A percentile compares a stretch with the other conserved stretches of the same genome.
phyloP scores from a whole-genome alignment of 352 stramenopile genomes.

The Hyaloperonospora brassicae region DNA sequence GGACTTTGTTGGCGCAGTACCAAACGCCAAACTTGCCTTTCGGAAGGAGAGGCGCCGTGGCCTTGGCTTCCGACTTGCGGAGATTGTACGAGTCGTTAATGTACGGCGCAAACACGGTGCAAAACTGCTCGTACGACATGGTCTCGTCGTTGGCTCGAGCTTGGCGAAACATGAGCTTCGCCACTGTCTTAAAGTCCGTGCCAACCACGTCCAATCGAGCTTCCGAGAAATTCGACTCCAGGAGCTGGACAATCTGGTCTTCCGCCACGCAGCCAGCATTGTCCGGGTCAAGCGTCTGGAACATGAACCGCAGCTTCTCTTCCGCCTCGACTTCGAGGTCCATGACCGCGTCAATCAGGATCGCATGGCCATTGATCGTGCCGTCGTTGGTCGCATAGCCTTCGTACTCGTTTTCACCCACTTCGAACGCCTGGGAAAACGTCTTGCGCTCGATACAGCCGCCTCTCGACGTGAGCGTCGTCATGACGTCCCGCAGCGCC shows the following conservation, averaged over 20 bases:
- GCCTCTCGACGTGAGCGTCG: conserved; percentile 47
- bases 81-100: conserved; percentile 53
- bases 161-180: conserved; percentile 63
- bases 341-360: conserved; percentile 76
- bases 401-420: conserved; percentile 45
- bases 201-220: conserved; percentile 69
- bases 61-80: conserved; percentile 28
- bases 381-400: conserved; percentile 45
- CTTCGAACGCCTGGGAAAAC: conserved; percentile 70
- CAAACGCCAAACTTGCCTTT: conserved; percentile 59
- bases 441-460: conserved; percentile 65
- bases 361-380: conserved; percentile 63
- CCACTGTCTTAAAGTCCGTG: conserved; percentile 59
- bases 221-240: conserved; percentile 64
- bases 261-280: conserved; percentile 44
- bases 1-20: conserved; percentile 65
- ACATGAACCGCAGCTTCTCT: conserved; percentile 80
- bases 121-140: conserved; percentile 72
- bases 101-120: conserved; percentile 59
- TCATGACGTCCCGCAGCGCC: conserved; percentile 70
- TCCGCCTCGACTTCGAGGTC: conserved; percentile 63
- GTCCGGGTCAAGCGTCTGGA: conserved; percentile 66
- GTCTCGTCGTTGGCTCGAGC: conserved; percentile 41
- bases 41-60: conserved; percentile 20
- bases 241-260: conserved; percentile 53